These are phyloP conservation scores for Ettlia oleoabundans DNA, from an alignment of 139 green algal species.

Conservation along the genomic window DNA sequence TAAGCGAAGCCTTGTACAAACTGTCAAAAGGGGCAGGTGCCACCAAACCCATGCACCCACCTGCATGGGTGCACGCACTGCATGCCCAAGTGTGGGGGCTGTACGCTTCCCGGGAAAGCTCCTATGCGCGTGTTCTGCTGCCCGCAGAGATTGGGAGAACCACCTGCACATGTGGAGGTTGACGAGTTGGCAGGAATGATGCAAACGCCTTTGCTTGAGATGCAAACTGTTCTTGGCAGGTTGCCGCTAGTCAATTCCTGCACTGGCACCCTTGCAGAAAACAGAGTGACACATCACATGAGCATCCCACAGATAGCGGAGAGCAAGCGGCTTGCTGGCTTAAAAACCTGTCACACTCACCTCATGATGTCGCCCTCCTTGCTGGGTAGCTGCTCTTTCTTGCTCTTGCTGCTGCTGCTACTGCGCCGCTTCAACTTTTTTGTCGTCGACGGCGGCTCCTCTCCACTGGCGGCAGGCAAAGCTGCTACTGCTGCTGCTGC, in stretches of 20 bases:
- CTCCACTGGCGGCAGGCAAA: background rate
- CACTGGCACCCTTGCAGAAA: no score
- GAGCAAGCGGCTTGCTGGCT: no score
- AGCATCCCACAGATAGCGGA: no score
- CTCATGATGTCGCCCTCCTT: background rate
- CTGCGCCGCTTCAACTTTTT: background rate
- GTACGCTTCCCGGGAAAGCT: background rate
- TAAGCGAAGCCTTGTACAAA: no score
- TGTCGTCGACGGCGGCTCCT: background rate
- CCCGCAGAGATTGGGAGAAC: background rate
- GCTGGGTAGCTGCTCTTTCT: background rate
- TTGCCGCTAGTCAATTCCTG: no score
- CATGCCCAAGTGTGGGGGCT: background rate
- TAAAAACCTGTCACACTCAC: background rate
- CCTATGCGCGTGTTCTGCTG: constrained; percentile 6
- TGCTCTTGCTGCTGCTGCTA: background rate
- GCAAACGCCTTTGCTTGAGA: no score
- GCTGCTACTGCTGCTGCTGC: no score
- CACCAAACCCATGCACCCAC: no score
- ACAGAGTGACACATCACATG: no score
- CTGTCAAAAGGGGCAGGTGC: no score
- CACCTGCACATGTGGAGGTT: background rate
- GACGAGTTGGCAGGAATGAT: background rate
- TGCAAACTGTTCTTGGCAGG: no score
- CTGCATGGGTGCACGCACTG: background rate